Base-by-base conservation (phyloP, 1,139 yeast species). In the Kurtzmaniella quercitrusa region DNA sequence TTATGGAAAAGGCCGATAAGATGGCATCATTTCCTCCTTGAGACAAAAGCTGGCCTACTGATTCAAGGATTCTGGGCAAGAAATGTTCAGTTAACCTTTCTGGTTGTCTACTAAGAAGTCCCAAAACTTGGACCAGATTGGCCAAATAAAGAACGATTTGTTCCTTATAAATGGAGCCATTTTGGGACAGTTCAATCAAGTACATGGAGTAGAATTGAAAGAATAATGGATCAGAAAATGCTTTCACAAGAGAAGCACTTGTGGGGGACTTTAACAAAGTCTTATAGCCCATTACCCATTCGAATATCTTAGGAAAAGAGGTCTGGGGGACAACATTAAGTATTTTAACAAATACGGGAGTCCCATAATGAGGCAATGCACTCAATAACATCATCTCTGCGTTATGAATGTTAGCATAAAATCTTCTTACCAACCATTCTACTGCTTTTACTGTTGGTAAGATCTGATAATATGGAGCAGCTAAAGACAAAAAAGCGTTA, bases 381-480 rank as follows among this genome's bases (percentile, higher is more conserved):
- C 90, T 74, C 46, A 91, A 66, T 39, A 94, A 58, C 34, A 93
- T 59, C 46, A 73, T 60, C 60, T 93, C 98, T 0, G 90, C 70
- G 55, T 87, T 89, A 57, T 85, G 85, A 40, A 87, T 73, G 59
- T 93, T 93, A 52, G 88, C 81, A 60, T 87, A 89, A 62, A 91
- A 94, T 55, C 98, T 77, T 67, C 98, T 84, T 21, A 93, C 84
- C 34, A 93, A 78, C 98, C 98, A 93, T 68, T 93, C 99, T 11
- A 89, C 73, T 10, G 97, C 94, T 56, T 83, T 84, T 42, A 89
- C 61, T 2, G 96, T 78, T 14, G 95, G 88, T 25, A 82, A 76
- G 43, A 90, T 68, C 49, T 79, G 77, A 74, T 93, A 81, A 56
- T 79, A 76, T 3, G 89, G 88, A 2, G 95, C 85, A n/a, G 82